Evolutionary conservation across 1,284 basidiomycete genomes (phyloP), one percentile per base, ranked within the genome.

Genomic region (Ustilago esculenta): DNA sequence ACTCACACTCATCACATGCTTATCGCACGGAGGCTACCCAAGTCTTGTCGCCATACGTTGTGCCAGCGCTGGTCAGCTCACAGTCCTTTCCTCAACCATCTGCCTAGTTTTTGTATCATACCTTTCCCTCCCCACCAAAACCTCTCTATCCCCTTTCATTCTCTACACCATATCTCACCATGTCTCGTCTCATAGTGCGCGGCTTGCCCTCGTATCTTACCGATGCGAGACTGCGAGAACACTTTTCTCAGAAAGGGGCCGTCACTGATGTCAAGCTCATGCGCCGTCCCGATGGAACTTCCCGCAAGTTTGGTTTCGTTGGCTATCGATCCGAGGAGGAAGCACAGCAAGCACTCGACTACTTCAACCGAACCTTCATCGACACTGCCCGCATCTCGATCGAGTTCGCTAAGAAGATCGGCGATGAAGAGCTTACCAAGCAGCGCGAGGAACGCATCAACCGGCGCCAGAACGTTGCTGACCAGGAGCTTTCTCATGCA

Each of bases 221-320:
- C 0, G 86, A 88, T 29, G 85, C 85, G 8, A 86, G 86, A 25
- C 86, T 95, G 10, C 86, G 87, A 37, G 85, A 88, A 56, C 90
- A 93, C 82, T 89, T 92, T 76, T 84, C 43, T 76, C 67, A 72
- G 68, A 78, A 72, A 35, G 70, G 81, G 30, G 76, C 81, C 30
- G 86, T 97, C 56, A 98, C 95, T 5, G 95, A 98, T 83, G 86
- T 90, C 49, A 92, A 92, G 82, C 86, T 98, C 51, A 88, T 94
- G 8, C 85, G 86, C 25, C 91, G 91, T 77, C 84, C 84, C 86
- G 81, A 92, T 78, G 92, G 92, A 1, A 90, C 88, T 1, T 90
- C 90, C 3, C 86, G 95, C 5, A 86, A 92, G 30, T 95, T 98
- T 79, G 95, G 90, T 0, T 98, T 98, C 80, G 86, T 97, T 7